A percentile compares a stretch with the other conserved stretches of the same genome.
Conservation (phyloP, 495 filamentous ascomycete genomes). For the Penicillium taxi region DNA sequence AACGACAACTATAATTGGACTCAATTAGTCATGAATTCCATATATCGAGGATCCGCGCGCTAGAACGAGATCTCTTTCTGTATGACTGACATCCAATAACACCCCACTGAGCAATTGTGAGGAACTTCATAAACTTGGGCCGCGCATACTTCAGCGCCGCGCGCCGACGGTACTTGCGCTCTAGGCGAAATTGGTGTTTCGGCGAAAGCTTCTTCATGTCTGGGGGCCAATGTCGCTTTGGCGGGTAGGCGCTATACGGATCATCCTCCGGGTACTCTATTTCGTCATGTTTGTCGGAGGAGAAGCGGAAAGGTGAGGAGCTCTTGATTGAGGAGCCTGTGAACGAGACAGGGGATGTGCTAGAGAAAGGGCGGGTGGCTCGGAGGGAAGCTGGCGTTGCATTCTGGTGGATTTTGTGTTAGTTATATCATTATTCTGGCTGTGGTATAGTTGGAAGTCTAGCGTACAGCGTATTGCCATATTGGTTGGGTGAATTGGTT, state of each 20-base stretch:
- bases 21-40: too few relatives aligned
- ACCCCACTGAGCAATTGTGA: constrained; percentile 62
- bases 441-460: neutral
- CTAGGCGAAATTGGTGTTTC: constrained; percentile 72
- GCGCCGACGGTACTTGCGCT: constrained; percentile 59
- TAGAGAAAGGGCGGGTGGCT: constrained; percentile 12
- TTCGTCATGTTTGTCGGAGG: constrained; percentile 16
- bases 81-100: constrained; percentile 53
- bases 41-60: too few relatives aligned
- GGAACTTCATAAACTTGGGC: constrained; percentile 64
- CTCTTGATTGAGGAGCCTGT: constrained; percentile 7
- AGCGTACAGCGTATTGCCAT: constrained; percentile 7
- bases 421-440: neutral
- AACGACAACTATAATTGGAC: constrained; percentile 53
- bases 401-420: neutral
- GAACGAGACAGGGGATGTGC: constrained; percentile 13
- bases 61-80: too few relatives aligned
- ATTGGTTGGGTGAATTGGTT: constrained; percentile 6
- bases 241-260: constrained; percentile 55
- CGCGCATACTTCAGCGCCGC: constrained; percentile 63
- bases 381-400: constrained; percentile 1
- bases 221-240: constrained; percentile 88
- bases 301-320: constrained; percentile 34
- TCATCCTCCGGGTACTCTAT: constrained; percentile 12
- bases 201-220: constrained; percentile 72